Evolutionary conservation across 1,284 basidiomycete species (phyloP).

Genomic region (Sporisorium exsertum): DNA sequence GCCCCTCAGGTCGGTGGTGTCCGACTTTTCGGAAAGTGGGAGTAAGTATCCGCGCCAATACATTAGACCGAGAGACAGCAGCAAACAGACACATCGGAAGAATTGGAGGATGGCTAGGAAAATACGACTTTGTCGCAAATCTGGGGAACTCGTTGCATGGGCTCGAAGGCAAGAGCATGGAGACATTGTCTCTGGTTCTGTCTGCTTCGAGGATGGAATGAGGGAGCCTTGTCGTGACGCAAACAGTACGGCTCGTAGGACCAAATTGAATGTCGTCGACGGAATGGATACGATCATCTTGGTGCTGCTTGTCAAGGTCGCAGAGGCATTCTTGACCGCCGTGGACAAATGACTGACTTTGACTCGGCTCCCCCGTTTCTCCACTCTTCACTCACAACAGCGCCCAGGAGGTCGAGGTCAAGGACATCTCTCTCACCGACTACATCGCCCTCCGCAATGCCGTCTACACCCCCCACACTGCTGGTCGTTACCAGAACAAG

Average conservation of each 20-base stretch:
- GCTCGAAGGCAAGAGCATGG: neutral
- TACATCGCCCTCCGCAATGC: slow-evolving; percentile 99
- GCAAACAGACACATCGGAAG: neutral
- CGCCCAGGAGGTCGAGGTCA: slow-evolving; percentile 87
- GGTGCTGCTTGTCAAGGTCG: slow-evolving; percentile 4
- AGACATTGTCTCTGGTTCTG: neutral
- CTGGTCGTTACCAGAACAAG: slow-evolving; percentile 99
- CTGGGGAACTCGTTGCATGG: neutral
- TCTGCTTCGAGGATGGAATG: neutral
- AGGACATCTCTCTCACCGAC: slow-evolving; percentile 86
- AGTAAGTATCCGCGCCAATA: slow-evolving; percentile 49
- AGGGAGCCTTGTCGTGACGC: neutral
- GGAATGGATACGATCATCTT: neutral
- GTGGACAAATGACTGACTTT: slow-evolving; percentile 23
- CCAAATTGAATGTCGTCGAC: neutral
- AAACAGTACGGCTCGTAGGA: neutral
- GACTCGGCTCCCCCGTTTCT: neutral
- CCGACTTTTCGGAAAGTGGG: slow-evolving; percentile 68
- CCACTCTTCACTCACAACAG: slow-evolving; percentile 34
- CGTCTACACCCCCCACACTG: slow-evolving; percentile 95
- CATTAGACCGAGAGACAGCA: slow-evolving; percentile 8
- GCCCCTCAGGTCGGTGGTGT: slow-evolving; percentile 66
- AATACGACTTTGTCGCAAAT: too few relatives aligned
- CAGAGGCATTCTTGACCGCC: neutral
- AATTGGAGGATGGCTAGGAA: neutral